These are phyloP conservation scores for Lyophyllum atratum DNA, from an alignment of 768 basidiomycete species.

Conservation along the genomic window DNA sequence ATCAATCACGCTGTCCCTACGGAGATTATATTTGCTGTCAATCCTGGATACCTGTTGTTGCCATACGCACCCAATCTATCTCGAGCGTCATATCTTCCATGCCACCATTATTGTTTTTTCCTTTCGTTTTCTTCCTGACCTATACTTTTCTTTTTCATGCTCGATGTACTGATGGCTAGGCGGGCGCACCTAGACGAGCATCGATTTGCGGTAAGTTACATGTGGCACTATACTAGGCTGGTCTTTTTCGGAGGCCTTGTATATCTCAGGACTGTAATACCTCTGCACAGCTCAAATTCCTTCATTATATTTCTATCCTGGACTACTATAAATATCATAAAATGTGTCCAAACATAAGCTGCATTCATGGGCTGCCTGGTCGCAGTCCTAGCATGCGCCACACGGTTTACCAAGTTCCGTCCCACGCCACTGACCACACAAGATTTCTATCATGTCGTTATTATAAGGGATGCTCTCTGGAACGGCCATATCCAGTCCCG, in stretches of 20 bases:
- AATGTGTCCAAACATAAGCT: background rate
- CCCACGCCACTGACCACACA: too few relatives aligned
- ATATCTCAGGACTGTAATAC: slow-evolving; percentile 6
- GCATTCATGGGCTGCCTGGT: background rate
- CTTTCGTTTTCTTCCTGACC: background rate
- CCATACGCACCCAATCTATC: background rate
- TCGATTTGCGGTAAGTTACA: slow-evolving; percentile 1
- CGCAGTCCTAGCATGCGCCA: too few relatives aligned
- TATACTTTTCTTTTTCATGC: background rate
- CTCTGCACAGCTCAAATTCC: background rate
- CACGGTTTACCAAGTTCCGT: too few relatives aligned
- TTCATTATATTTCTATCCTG: background rate
- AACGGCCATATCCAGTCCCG: too few relatives aligned
- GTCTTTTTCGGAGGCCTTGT: slow-evolving; percentile 1
- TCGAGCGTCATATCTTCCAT: background rate
- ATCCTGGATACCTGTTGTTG: background rate
- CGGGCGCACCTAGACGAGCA: slow-evolving; percentile 2
- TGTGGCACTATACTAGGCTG: slow-evolving; percentile 3
- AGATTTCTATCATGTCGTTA: too few relatives aligned
- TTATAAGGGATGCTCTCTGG: too few relatives aligned
- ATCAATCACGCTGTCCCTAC: too few relatives aligned
- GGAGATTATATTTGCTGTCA: background rate
- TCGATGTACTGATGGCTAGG: slow-evolving; percentile 7
- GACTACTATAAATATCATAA: background rate
- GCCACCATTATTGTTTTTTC: background rate